phyloP scores from a whole-genome alignment of 345 rosid species.

The Lepidium didymum region DNA sequence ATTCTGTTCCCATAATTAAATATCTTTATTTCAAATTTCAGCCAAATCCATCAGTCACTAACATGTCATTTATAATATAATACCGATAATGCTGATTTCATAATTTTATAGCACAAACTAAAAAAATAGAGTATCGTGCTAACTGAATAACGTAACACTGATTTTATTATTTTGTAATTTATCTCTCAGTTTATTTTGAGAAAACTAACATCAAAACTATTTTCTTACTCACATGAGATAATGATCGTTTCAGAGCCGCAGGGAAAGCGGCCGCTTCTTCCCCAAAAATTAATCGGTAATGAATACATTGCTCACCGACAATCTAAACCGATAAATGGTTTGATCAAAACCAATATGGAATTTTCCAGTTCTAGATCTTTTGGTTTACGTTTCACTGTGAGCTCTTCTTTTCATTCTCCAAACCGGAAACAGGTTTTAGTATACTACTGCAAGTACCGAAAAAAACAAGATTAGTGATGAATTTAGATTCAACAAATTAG shows the following conservation, averaged over 20 bases:
- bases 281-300: neutral
- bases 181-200: conserved; percentile 10
- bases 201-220: conserved; percentile 10
- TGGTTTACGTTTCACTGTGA: conserved; percentile 25
- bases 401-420: conserved; percentile 29
- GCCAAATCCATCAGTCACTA: conserved; percentile 4
- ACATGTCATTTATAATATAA: conserved; percentile 5
- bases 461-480: neutral
- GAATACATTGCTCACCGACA: conserved; percentile 15
- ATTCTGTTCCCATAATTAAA: conserved; percentile 9
- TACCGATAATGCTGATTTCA: conserved; percentile 10
- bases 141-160: neutral
- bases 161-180: conserved; percentile 2
- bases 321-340: conserved; percentile 19
- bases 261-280: conserved; percentile 11
- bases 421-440: conserved; percentile 44
- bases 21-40: conserved; percentile 7
- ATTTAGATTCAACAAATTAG: neutral
- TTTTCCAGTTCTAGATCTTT: neutral
- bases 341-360: neutral
- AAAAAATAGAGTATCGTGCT: neutral
- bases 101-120: neutral
- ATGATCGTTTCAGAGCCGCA: conserved; percentile 9
- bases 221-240: neutral
- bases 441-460: conserved; percentile 42